phyloP scores from a whole-genome alignment of 1,284 basidiomycete species.

The Cryptococcus maquisensis region DNA sequence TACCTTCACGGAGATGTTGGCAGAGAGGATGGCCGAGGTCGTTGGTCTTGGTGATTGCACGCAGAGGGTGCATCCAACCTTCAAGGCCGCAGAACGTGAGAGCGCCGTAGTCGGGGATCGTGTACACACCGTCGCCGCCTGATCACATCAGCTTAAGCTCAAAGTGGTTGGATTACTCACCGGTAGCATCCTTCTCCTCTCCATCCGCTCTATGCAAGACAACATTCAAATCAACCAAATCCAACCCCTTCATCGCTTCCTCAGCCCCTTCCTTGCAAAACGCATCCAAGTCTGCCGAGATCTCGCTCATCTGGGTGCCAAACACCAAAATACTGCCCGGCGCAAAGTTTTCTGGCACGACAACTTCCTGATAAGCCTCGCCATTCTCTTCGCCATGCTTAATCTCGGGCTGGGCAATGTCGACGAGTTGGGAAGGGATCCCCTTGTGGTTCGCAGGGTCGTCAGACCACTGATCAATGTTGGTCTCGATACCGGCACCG shows the following conservation, averaged over 20 bases:
- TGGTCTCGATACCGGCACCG: constrained; percentile 68
- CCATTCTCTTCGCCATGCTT: constrained; percentile 57
- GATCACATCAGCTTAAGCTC: neutral
- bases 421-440: constrained; percentile 65
- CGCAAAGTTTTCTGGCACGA: constrained; percentile 79
- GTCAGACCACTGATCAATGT: constrained; percentile 59
- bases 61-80: constrained; percentile 88
- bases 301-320: constrained; percentile 66
- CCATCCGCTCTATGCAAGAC: constrained; percentile 76
- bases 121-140: constrained; percentile 64
- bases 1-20: constrained; percentile 74
- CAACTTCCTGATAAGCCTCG: constrained; percentile 70
- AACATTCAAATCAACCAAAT: constrained; percentile 81
- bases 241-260: constrained; percentile 67
- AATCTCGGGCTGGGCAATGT: constrained; percentile 55
- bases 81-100: constrained; percentile 87
- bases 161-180: constrained; percentile 15
- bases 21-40: constrained; percentile 89
- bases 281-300: constrained; percentile 63
- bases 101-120: constrained; percentile 66
- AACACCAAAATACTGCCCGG: constrained; percentile 90
- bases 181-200: constrained; percentile 83
- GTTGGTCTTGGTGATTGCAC: constrained; percentile 76
- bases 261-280: constrained; percentile 66
- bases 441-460: constrained; percentile 63